A percentile compares a stretch with the other conserved stretches of the same genome.
Evolutionary conservation across 2,329 filamentous ascomycete species (phyloP).

Genomic region (Paecilomyces variotii): DNA sequence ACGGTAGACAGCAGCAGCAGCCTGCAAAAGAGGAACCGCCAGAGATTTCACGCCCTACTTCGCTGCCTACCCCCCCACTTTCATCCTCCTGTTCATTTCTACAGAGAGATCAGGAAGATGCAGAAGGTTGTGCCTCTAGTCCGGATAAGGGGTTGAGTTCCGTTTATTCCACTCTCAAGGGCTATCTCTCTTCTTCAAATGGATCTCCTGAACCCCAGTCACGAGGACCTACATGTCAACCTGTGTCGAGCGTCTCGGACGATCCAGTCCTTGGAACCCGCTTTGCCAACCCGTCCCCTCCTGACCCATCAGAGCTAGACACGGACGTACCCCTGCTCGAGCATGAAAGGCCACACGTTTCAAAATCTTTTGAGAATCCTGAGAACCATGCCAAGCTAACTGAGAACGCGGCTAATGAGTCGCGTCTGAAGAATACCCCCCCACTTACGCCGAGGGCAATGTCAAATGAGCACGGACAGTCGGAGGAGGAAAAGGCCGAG

Average conservation of each 20-base stretch:
- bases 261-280: slow-evolving; percentile 59
- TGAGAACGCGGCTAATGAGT: slow-evolving; percentile 56
- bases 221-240: slow-evolving; percentile 42
- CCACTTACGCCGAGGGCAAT: slow-evolving; percentile 83
- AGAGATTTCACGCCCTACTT: slow-evolving; percentile 25
- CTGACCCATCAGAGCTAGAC: slow-evolving; percentile 43
- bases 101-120: slow-evolving; percentile 36
- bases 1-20: slow-evolving; percentile 13
- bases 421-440: slow-evolving; percentile 75
- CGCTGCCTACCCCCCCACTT: slow-evolving; percentile 37
- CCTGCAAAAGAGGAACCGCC: slow-evolving; percentile 17
- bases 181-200: slow-evolving; percentile 32
- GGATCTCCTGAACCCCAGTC: slow-evolving; percentile 27
- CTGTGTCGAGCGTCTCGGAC: slow-evolving; percentile 58
- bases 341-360: slow-evolving; percentile 33
- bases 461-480: slow-evolving; percentile 51
- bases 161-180: slow-evolving; percentile 38
- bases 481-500: slow-evolving; percentile 15
- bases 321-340: slow-evolving; percentile 45
- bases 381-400: slow-evolving; percentile 63
- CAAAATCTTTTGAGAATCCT: slow-evolving; percentile 37
- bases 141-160: slow-evolving; percentile 32
- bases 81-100: slow-evolving; percentile 36
- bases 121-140: slow-evolving; percentile 29
- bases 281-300: slow-evolving; percentile 59